These are phyloP conservation scores for Apiotrichum laibachii DNA, from an alignment of 1,284 basidiomycete genomes.

Conservation along the genomic window DNA sequence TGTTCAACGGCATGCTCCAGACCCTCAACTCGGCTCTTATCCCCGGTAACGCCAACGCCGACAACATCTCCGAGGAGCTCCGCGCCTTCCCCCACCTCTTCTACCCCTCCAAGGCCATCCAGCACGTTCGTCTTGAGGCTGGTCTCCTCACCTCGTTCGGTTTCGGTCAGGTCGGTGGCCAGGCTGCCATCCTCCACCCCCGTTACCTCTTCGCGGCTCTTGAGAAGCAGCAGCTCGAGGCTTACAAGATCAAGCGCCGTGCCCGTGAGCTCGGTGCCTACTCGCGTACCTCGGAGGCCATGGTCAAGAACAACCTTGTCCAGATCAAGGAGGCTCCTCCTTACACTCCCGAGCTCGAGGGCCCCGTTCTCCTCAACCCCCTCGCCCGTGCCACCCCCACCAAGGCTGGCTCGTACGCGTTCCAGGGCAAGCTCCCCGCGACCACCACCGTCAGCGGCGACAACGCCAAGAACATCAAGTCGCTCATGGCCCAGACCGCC, in stretches of 20 bases:
- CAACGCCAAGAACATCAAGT: conserved; percentile 65
- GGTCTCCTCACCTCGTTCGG: conserved; percentile 97
- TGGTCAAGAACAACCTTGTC: conserved; percentile 88
- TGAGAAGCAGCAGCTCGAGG: conserved; percentile 67
- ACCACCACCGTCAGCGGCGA: conserved; percentile 59
- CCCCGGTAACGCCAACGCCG: conserved; percentile 95
- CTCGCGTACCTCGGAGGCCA: conserved; percentile 91
- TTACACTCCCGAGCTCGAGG: conserved; percentile 83
- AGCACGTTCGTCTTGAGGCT: conserved; percentile 86
- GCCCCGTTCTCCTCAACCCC: conserved; percentile 85
- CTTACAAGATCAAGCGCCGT: conserved; percentile 70
- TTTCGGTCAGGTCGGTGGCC: conserved; percentile 98
- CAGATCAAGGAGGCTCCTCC: conserved; percentile 94
- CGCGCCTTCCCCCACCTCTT: conserved; percentile 85
- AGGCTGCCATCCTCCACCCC: conserved; percentile 82
- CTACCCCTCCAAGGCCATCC: conserved; percentile 95
- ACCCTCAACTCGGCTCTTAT: conserved; percentile 80
- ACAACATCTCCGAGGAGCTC: conserved; percentile 92
- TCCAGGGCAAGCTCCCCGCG: conserved; percentile 64
- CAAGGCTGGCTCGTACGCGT: conserved; percentile 81
- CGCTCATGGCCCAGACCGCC: conserved; percentile 47
- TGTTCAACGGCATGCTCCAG: conserved; percentile 89
- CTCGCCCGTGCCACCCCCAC: conserved; percentile 81
- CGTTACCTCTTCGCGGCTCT: conserved; percentile 84
- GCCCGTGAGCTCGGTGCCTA: conserved; percentile 73